phyloP scores from a whole-genome alignment of 192 early-diverging fungal genomes.

The Geosiphon pyriformis region DNA sequence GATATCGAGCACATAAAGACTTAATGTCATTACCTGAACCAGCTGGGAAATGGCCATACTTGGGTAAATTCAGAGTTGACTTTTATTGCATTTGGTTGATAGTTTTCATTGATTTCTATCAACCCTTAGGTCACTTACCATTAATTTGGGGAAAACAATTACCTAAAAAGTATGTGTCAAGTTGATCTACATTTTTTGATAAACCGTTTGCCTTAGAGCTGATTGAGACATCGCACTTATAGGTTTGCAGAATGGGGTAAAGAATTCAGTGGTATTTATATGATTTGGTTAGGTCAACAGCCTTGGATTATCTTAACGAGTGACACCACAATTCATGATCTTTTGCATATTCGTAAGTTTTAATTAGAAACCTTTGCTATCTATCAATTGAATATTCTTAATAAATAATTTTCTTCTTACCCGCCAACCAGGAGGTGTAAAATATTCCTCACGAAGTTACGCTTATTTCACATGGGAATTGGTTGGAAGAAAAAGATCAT shows the following conservation, averaged over 20 bases:
- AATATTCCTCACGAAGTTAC: neutral
- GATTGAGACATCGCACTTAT: too few relatives aligned
- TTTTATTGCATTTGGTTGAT: too few relatives aligned
- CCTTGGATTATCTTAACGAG: neutral
- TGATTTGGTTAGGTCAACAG: neutral
- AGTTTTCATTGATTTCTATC: too few relatives aligned
- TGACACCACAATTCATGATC: neutral
- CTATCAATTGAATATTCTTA: neutral
- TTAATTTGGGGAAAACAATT: too few relatives aligned
- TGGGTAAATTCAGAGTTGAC: too few relatives aligned
- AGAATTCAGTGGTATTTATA: neutral
- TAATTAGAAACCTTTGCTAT: neutral
- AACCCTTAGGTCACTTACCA: too few relatives aligned
- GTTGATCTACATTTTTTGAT: too few relatives aligned
- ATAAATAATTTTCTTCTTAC: neutral
- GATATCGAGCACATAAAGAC: too few relatives aligned
- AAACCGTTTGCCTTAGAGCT: too few relatives aligned
- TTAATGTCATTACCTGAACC: too few relatives aligned
- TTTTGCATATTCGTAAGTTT: neutral
- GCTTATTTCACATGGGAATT: neutral
- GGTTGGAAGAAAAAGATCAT: neutral
- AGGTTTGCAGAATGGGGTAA: neutral
- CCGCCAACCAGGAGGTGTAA: neutral
- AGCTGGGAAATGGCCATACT: too few relatives aligned
- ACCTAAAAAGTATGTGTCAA: too few relatives aligned